Evolutionary conservation across 352 stramenopile genomes (phyloP), one percentile per base, ranked within the genome.

Genomic region (Pilasporangium apinafurcum): DNA sequence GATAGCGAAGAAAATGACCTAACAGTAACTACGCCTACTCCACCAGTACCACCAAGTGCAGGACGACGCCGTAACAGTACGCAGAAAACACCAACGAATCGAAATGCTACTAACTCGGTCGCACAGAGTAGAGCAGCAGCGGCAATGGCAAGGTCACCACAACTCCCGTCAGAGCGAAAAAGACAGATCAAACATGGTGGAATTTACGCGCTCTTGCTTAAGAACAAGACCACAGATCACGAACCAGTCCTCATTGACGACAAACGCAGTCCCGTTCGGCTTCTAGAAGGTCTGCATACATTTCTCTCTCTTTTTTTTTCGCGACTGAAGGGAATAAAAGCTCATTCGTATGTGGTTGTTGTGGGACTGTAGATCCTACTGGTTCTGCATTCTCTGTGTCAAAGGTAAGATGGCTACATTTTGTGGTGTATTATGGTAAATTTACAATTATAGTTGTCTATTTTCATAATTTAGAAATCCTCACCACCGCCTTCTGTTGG

Each of bases 161-260:
- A 24, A 25, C 26, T 31, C 21, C 26, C 37, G 17, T 44, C 62
- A 1, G 67, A 75, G 24, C 46, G 61, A 5, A 69, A 74, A 47
- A 46, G 52, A 10, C 86, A 90, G 42, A 49, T 68, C 18, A 83
- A 76, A 13, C 79, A 91, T 33, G 79, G 79, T 10, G 79, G 79
- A 2, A 87, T 91, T 37, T 91, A 91, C 52, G 80, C 79, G 32
- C 46, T 91, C 28, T 43, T 91, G 31, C 56, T 91, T 18, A 83
- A 86, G 56, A 80, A 83, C 46, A 64, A 61, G 42, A 34, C 56
- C 12, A 37, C 45, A 13, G 65, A 74, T 41, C 55, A 80, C 26
- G 68, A 81, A 29, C 61, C 76, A 1, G 44, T 69, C n/a, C 65
- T 88, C 4, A 44, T 88, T 7, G 62, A 82, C 32, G 68, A 84